These are phyloP conservation scores for Tolypocladium album DNA, from an alignment of 2,329 filamentous ascomycete species.

Conservation along the genomic window DNA sequence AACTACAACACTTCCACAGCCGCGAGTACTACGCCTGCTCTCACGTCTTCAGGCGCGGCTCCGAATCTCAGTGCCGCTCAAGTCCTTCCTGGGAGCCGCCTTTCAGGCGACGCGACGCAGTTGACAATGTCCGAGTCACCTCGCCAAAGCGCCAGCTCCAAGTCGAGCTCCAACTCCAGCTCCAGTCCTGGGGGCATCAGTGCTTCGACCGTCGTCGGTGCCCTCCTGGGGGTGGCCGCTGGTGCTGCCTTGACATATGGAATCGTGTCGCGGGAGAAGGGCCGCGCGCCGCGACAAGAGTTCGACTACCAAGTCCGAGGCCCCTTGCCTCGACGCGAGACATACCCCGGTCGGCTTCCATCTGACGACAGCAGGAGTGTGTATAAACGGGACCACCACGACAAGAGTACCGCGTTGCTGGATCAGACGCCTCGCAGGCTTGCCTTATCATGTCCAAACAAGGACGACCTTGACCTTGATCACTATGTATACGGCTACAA, in stretches of 20 bases:
- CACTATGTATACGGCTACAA: background rate
- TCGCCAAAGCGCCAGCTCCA: background rate
- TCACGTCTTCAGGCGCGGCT: background rate
- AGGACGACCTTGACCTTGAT: background rate
- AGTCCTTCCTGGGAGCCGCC: background rate
- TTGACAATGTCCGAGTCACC: background rate
- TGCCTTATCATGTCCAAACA: background rate
- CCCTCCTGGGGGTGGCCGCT: slow-evolving; percentile 68
- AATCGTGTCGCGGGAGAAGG: slow-evolving; percentile 43
- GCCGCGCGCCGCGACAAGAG: slow-evolving; percentile 27
- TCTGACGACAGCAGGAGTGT: background rate
- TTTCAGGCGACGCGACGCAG: background rate
- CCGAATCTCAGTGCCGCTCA: background rate
- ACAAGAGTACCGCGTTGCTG: background rate
- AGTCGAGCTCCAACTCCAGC: background rate
- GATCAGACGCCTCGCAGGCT: background rate
- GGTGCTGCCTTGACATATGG: slow-evolving; percentile 56
- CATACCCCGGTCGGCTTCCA: slow-evolving; percentile 27
- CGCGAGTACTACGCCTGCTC: background rate
- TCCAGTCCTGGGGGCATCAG: slow-evolving; percentile 18
- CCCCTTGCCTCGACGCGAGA: slow-evolving; percentile 30
- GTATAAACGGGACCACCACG: background rate
- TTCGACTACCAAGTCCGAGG: slow-evolving; percentile 22
- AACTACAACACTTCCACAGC: slow-evolving; percentile 27
- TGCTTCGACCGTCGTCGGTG: slow-evolving; percentile 59